A percentile compares a stretch with the other conserved stretches of the same genome.
Evolutionary conservation across 2,329 filamentous ascomycete genomes (phyloP).

Genomic region (Trichoderma oligosporum): DNA sequence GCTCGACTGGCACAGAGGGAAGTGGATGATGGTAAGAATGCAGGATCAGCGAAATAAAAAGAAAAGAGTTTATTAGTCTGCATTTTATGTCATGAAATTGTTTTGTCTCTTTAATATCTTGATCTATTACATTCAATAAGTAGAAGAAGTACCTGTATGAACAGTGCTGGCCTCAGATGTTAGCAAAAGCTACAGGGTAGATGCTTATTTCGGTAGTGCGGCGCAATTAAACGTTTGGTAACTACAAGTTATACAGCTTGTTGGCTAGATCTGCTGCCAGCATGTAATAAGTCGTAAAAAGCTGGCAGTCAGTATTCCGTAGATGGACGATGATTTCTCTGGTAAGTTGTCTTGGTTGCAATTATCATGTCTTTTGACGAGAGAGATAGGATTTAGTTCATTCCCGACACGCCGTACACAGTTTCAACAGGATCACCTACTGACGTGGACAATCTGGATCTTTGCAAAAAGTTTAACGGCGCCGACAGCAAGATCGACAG

Average conservation of each 20-base stretch:
- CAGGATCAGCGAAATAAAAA: slow-evolving; percentile 1
- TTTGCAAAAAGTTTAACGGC: slow-evolving; percentile 6
- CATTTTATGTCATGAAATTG: not conserved
- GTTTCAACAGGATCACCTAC: no score
- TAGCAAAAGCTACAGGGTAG: not conserved
- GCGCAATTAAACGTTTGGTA: no score
- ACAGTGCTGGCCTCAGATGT: not conserved
- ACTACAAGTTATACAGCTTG: no score
- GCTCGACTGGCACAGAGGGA: not conserved
- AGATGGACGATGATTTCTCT: not conserved
- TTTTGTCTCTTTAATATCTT: not conserved
- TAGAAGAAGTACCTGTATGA: not conserved
- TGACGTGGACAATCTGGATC: not conserved
- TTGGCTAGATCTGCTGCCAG: not conserved
- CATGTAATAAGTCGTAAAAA: not conserved
- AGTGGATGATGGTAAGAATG: not conserved
- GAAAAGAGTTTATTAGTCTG: not conserved
- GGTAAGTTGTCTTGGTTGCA: no score
- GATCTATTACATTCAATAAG: not conserved
- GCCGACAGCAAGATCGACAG: not conserved
- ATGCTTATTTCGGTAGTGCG: no score
- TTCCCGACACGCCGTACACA: not conserved
- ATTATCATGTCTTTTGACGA: not conserved
- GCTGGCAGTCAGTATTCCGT: no score
- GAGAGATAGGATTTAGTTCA: not conserved